Conservation (phyloP, 192 early-diverging fungal genomes). For the Mycoemilia scoparia region DNA sequence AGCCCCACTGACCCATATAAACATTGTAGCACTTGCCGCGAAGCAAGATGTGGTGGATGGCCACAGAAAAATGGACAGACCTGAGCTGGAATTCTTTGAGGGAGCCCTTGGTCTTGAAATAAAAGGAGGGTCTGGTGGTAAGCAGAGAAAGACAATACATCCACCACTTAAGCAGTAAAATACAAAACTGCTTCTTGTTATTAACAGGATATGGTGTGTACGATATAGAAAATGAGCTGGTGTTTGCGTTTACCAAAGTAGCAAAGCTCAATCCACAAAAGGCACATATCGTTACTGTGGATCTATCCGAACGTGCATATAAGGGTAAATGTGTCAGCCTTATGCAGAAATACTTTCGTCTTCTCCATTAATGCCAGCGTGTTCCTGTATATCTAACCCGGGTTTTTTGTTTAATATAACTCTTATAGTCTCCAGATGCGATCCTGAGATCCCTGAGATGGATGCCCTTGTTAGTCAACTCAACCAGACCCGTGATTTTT, state of each 20-base stretch:
- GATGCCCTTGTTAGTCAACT: conserved; percentile 29
- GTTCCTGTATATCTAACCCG: too few species aligned
- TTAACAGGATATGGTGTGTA: neutral
- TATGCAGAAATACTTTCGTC: neutral
- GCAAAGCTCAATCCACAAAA: conserved; percentile 28
- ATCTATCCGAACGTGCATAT: conserved; percentile 38
- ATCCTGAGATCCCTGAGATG: conserved; percentile 28
- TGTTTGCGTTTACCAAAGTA: conserved; percentile 48
- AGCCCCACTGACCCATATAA: neutral
- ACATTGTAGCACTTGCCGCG: conserved; percentile 14
- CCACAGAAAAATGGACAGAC: conserved; percentile 31
- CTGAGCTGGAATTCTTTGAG: conserved; percentile 38
- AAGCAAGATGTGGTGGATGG: conserved; percentile 25
- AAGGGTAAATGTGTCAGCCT: too few species aligned
- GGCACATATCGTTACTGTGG: conserved; percentile 36
- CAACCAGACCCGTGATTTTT: conserved; percentile 46
- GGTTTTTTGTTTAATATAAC: too few species aligned
- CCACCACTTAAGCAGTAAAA: neutral
- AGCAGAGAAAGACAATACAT: conserved; percentile 8
- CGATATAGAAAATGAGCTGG: conserved; percentile 31
- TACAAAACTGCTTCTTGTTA: too few species aligned
- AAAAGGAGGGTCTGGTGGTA: conserved; percentile 13
- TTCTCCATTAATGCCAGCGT: conserved; percentile 1
- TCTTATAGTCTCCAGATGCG: conserved; percentile 29
- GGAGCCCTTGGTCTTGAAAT: conserved; percentile 31